phyloP scores from a whole-genome alignment of 2,329 filamentous ascomycete genomes.

The Trichocomaceae sp. region DNA sequence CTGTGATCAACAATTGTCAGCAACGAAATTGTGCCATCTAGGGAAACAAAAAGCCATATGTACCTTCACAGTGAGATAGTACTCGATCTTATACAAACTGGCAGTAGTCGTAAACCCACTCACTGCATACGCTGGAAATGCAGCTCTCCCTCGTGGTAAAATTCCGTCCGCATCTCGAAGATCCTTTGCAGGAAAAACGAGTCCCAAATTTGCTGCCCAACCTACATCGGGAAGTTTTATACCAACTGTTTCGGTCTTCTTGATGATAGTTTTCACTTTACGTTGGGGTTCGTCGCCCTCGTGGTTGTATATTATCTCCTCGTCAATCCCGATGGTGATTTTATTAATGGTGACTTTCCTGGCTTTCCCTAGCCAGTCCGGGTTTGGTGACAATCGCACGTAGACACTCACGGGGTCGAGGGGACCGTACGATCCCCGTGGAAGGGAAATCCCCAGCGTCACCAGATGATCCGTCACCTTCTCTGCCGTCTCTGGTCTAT shows the following conservation, averaged over 20 bases:
- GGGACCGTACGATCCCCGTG: constrained; percentile 93
- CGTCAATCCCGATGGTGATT: constrained; percentile 88
- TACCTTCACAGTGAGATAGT: constrained; percentile 90
- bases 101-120: constrained; percentile 89
- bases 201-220: constrained; percentile 84
- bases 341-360: constrained; percentile 89
- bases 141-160: constrained; percentile 73
- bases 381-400: constrained; percentile 87
- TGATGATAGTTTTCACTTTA: constrained; percentile 79
- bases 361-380: constrained; percentile 84
- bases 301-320: constrained; percentile 98
- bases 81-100: constrained; percentile 96
- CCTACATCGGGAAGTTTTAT: constrained; percentile 83
- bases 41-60: constrained; percentile 42
- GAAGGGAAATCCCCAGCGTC: constrained; percentile 82
- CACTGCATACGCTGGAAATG: constrained; percentile 83
- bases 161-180: constrained; percentile 80
- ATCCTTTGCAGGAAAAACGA: constrained; percentile 87
- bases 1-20: constrained; percentile 42
- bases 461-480: constrained; percentile 84
- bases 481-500: constrained; percentile 83
- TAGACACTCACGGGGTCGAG: constrained; percentile 93
- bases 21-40: constrained; percentile 3
- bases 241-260: constrained; percentile 73
- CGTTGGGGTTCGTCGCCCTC: constrained; percentile 92